These are phyloP conservation scores for Globisporangium parvum DNA, from an alignment of 352 stramenopile genomes.

Conservation along the genomic window DNA sequence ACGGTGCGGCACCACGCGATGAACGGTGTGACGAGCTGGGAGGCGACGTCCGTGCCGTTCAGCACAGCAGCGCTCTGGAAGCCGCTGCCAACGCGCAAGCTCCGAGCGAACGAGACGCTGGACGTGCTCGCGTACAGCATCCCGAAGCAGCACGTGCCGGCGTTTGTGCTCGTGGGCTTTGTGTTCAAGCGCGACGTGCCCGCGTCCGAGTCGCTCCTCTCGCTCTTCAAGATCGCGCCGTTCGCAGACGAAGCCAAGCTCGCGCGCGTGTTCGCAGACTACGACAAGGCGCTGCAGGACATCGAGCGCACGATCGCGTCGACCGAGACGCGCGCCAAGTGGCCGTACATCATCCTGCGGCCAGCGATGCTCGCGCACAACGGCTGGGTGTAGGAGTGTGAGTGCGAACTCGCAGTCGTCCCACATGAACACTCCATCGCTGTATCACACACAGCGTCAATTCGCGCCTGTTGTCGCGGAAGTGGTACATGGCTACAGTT, in stretches of 20 bases:
- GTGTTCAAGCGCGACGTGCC: slow-evolving; percentile 29
- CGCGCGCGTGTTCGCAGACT: slow-evolving; percentile 13
- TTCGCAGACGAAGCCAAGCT: slow-evolving; percentile 25
- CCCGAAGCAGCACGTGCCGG: no score
- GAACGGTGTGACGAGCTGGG: slow-evolving; percentile 42
- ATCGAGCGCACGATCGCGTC: slow-evolving; percentile 25
- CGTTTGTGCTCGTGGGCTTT: slow-evolving; percentile 6
- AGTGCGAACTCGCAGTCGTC: no score
- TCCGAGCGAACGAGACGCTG: no score
- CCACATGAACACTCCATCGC: no score
- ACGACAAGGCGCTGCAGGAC: slow-evolving; percentile 15
- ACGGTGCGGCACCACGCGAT: slow-evolving; percentile 29
- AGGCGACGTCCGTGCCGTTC: slow-evolving; percentile 32
- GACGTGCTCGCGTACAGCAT: no score
- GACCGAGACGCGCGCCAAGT: slow-evolving; percentile 19
- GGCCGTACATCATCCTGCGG: slow-evolving; percentile 4
- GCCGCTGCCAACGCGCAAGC: slow-evolving; percentile 15
- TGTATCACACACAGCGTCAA: no score
- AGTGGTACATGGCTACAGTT: no score
- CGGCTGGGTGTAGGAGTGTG: background rate
- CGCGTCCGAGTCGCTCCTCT: slow-evolving; percentile 1
- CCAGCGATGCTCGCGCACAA: no score
- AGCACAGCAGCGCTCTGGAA: slow-evolving; percentile 38
- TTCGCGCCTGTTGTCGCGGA: no score
- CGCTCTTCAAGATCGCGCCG: slow-evolving; percentile 18